Evolutionary conservation across 345 rosid genomes (phyloP).

Genomic region (Populus tremula): DNA sequence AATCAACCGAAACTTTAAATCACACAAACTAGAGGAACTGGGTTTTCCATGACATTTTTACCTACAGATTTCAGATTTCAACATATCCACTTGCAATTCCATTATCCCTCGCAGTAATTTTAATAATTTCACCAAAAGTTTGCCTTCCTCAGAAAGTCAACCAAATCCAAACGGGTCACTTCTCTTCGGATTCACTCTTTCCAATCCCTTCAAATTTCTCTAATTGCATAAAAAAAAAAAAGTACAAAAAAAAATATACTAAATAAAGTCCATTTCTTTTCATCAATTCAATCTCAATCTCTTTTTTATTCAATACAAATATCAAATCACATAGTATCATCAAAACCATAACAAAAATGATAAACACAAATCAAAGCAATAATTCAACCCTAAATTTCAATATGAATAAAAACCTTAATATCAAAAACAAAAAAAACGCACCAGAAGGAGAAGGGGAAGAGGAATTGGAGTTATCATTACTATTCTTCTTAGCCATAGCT

Average conservation of each 20-base stretch:
- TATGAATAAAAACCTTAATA: neutral
- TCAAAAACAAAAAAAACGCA: conserved; percentile 4
- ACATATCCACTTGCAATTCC: neutral
- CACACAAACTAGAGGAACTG: neutral
- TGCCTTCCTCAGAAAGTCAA: neutral
- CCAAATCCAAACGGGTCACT: neutral
- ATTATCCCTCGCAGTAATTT: neutral
- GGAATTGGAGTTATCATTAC: conserved; percentile 14
- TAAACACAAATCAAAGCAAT: neutral
- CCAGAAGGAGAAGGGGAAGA: conserved; percentile 43
- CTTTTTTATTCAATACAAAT: neutral
- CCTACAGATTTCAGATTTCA: neutral
- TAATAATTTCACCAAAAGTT: no score
- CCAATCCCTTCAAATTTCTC: neutral
- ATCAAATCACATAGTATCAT: neutral
- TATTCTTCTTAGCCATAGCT: conserved; percentile 65
- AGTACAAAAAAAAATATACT: neutral
- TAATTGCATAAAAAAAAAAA: neutral
- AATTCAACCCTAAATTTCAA: neutral
- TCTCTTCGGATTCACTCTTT: neutral
- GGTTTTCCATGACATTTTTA: neutral
- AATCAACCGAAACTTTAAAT: neutral
- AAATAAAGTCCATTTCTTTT: neutral
- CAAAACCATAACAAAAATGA: neutral
- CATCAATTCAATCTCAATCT: neutral